These are phyloP conservation scores for Warburgia ugandensis DNA, from an alignment of 164 flowering plant genomes.

Conservation along the genomic window DNA sequence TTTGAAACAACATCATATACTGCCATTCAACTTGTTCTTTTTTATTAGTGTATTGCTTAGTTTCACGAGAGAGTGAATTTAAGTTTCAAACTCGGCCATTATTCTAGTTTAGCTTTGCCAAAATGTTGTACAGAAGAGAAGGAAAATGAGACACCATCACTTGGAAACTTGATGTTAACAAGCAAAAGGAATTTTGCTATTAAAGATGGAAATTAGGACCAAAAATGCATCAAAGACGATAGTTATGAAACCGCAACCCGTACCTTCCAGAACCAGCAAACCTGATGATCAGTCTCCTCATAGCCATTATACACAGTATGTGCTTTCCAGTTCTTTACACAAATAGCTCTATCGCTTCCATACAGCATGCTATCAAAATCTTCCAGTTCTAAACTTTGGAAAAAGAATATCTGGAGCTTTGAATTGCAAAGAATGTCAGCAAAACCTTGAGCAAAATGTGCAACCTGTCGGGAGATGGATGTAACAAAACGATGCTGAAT, in stretches of 20 bases:
- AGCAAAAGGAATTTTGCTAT: neutral
- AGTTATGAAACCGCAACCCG: too few relatives aligned
- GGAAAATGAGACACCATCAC: too few relatives aligned
- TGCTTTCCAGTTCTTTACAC: conserved; percentile 79
- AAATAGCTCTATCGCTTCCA: conserved; percentile 62
- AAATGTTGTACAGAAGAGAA: too few relatives aligned
- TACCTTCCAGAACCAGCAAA: conserved; percentile 95
- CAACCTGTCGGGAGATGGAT: conserved; percentile 53
- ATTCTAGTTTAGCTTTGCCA: too few relatives aligned
- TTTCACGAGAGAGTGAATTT: too few relatives aligned
- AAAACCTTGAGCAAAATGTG: conserved; percentile 68
- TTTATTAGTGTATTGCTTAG: too few relatives aligned
- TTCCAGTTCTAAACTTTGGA: conserved; percentile 60
- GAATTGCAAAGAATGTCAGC: conserved; percentile 45
- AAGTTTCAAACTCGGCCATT: too few relatives aligned
- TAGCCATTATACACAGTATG: conserved; percentile 83
- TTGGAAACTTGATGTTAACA: neutral
- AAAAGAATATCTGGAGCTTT: conserved; percentile 34
- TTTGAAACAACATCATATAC: too few relatives aligned
- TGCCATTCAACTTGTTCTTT: too few relatives aligned
- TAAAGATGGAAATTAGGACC: neutral
- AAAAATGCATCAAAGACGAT: neutral
- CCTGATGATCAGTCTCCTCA: conserved; percentile 60
- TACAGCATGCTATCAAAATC: conserved; percentile 73
- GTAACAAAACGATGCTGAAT: conserved; percentile 58